These are phyloP conservation scores for Cladorrhinum sp. DNA, from an alignment of 2,329 filamentous ascomycete species.

Conservation along the genomic window DNA sequence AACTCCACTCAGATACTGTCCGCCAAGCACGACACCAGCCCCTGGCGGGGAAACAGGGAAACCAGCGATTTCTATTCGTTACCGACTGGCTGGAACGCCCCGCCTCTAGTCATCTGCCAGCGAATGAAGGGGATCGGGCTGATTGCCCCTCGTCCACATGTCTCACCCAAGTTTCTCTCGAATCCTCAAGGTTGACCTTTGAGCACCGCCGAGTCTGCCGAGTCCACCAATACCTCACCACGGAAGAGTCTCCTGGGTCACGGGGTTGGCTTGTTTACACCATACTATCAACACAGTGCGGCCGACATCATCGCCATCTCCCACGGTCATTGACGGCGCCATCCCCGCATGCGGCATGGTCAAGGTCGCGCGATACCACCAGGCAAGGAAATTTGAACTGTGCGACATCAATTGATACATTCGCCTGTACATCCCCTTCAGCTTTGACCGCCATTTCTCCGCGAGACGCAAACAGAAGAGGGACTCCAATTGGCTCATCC, in stretches of 20 bases:
- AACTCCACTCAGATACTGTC: not conserved
- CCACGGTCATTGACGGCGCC: not conserved
- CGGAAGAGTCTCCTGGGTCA: not conserved
- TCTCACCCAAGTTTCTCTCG: not conserved
- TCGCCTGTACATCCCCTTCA: not conserved
- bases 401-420: not conserved
- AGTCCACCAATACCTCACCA: not conserved
- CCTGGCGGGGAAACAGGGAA: no score
- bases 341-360: not conserved
- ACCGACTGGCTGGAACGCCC: slow-evolving; percentile 7
- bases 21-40: slow-evolving; percentile 2
- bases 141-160: not conserved
- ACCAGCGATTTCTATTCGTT: slow-evolving; percentile 10
- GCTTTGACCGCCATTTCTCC: not conserved
- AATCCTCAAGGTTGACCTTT: not conserved
- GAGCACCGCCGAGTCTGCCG: not conserved
- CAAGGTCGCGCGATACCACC: not conserved
- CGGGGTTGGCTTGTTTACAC: not conserved
- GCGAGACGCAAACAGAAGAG: not conserved
- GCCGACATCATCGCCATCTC: not conserved
- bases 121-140: not conserved
- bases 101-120: not conserved
- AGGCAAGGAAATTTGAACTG: not conserved
- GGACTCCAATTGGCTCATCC: not conserved
- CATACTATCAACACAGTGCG: not conserved